A percentile compares a stretch with the other conserved stretches of the same genome.
Conservation (phyloP, 2,329 filamentous ascomycete genomes). For the Lasiodiplodia sp. region DNA sequence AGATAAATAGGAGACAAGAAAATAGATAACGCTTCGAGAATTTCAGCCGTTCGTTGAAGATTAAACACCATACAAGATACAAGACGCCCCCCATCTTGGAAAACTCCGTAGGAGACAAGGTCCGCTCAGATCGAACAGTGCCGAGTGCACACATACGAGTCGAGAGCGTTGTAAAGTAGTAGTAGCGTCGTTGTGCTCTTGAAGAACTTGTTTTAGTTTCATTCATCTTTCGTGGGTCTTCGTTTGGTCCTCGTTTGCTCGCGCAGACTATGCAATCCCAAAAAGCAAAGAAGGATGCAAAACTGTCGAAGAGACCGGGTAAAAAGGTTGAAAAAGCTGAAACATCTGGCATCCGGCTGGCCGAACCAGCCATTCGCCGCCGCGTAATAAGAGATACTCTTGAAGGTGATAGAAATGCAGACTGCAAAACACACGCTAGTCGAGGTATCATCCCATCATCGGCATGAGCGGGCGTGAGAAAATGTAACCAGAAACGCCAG, state of each 20-base stretch:
- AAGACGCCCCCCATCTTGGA: neutral
- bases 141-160: conserved; percentile 8
- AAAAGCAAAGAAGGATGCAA: conserved; percentile 27
- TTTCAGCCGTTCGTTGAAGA: conserved; percentile 20
- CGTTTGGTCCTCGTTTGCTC: conserved; percentile 28
- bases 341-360: neutral
- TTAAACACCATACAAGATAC: conserved; percentile 28
- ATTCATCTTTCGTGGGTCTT: conserved; percentile 29
- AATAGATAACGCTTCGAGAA: conserved; percentile 16
- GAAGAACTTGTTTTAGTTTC: conserved; percentile 23
- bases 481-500: conserved; percentile 12
- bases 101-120: conserved; percentile 1
- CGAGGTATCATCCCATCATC: conserved; percentile 30
- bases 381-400: conserved; percentile 19
- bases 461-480: conserved; percentile 29
- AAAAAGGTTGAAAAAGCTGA: conserved; percentile 8
- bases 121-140: neutral
- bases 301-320: conserved; percentile 5
- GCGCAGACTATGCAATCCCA: conserved; percentile 29
- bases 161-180: conserved; percentile 11
- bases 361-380: conserved; percentile 1
- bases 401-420: conserved; percentile 22
- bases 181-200: conserved; percentile 15
- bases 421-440: conserved; percentile 28
- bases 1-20: conserved; percentile 26